phyloP scores from a whole-genome alignment of 441 rosid species.

The Adansonia madagascariensis region DNA sequence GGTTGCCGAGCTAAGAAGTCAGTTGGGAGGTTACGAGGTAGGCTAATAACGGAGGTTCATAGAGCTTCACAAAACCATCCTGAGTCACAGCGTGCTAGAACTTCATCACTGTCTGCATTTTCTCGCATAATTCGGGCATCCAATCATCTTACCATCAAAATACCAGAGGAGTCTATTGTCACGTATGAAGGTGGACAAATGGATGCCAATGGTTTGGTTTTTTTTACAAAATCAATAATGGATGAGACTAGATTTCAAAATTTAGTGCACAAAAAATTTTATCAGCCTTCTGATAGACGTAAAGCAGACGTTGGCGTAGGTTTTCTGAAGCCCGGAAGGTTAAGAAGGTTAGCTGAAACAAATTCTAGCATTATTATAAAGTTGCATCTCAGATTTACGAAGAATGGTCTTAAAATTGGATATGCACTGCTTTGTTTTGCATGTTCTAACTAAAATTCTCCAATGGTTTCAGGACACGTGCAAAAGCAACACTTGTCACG shows the following conservation, averaged over 20 bases:
- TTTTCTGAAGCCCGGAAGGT: background rate
- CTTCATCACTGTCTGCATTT: background rate
- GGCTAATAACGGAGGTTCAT: background rate
- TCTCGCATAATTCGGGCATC: background rate
- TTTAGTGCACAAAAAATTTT: background rate
- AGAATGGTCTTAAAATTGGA: background rate
- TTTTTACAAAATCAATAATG: background rate
- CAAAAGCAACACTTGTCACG: background rate
- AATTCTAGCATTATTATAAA: background rate
- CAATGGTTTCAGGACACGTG: background rate
- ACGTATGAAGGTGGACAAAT: background rate
- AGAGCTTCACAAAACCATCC: background rate
- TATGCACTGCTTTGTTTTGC: background rate
- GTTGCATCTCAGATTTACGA: background rate
- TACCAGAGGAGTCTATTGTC: background rate
- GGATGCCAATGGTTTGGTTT: background rate
- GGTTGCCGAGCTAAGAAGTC: background rate
- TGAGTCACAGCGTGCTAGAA: background rate
- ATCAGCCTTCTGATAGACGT: background rate
- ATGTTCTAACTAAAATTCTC: background rate
- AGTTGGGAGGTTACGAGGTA: background rate
- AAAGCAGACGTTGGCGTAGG: background rate
- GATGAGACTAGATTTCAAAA: background rate
- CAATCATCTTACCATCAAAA: constrained; percentile 14
- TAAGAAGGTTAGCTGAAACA: constrained; percentile 5